These are phyloP conservation scores for Chaetomiaceae sp. DNA, from an alignment of 2,329 filamentous ascomycete genomes.

Conservation along the genomic window DNA sequence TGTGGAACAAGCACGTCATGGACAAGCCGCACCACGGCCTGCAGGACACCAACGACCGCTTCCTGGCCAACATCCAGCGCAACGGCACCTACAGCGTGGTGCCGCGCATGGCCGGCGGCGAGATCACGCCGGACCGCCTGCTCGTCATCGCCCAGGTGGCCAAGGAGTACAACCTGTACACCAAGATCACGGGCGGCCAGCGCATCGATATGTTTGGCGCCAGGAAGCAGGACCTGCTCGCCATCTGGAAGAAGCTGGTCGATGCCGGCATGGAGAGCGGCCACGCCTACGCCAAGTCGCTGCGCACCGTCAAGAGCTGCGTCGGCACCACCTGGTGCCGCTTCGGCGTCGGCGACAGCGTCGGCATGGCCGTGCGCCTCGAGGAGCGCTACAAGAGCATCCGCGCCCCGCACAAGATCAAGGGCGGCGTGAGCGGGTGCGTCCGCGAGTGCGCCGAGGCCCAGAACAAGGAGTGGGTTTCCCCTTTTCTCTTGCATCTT, in stretches of 20 bases:
- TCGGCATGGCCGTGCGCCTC: slow-evolving; percentile 81
- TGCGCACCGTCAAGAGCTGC: slow-evolving; percentile 86
- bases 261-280: slow-evolving; percentile 86
- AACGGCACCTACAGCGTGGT: slow-evolving; percentile 89
- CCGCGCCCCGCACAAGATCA: slow-evolving; percentile 83
- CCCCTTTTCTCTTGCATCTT: background rate
- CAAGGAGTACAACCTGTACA: slow-evolving; percentile 78
- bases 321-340: slow-evolving; percentile 90
- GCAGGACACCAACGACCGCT: slow-evolving; percentile 88
- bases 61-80: slow-evolving; percentile 82
- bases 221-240: slow-evolving; percentile 75
- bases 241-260: slow-evolving; percentile 76
- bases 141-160: slow-evolving; percentile 80
- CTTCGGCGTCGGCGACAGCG: slow-evolving; percentile 82
- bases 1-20: slow-evolving; percentile 83
- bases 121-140: slow-evolving; percentile 82
- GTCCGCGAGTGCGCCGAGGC: slow-evolving; percentile 92
- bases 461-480: slow-evolving; percentile 76
- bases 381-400: slow-evolving; percentile 93
- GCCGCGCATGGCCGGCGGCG: slow-evolving; percentile 75
- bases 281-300: slow-evolving; percentile 83
- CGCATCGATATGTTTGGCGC: slow-evolving; percentile 92
- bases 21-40: slow-evolving; percentile 62
- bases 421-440: slow-evolving; percentile 83
- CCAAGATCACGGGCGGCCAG: slow-evolving; percentile 88